Evolutionary conservation across 2,329 filamentous ascomycete species (phyloP).

Genomic region (Pezicula radicicola): DNA sequence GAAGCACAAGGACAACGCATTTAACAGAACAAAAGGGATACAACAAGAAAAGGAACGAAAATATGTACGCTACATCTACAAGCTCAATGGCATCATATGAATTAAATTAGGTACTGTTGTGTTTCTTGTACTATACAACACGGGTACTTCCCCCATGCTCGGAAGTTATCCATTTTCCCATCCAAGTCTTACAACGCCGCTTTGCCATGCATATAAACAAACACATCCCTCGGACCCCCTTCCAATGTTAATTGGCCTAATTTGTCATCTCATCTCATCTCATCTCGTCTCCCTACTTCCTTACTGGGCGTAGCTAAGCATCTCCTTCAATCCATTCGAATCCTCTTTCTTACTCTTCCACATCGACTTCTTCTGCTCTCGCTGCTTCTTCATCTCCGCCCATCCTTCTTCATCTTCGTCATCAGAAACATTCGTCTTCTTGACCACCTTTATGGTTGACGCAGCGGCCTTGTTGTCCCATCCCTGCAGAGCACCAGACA

Average conservation of each 20-base stretch:
- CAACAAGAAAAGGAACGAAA: too few species aligned
- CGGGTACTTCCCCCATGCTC: neutral
- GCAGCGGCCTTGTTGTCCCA: conserved; percentile 34
- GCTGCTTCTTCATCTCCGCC: conserved; percentile 68
- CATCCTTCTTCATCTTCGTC: conserved; percentile 68
- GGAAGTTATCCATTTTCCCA: conserved; percentile 5
- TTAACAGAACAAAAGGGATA: too few species aligned
- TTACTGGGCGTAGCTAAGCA: conserved; percentile 25
- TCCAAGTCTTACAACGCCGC: conserved; percentile 22
- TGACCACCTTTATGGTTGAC: conserved; percentile 36
- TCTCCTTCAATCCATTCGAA: conserved; percentile 24
- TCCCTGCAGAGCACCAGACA: conserved; percentile 24
- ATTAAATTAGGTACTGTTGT: conserved; percentile 2
- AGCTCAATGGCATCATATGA: too few species aligned
- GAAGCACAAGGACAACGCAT: too few species aligned
- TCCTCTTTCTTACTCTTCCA: conserved; percentile 61
- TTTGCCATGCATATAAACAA: conserved; percentile 19
- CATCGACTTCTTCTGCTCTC: conserved; percentile 63
- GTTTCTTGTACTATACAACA: neutral
- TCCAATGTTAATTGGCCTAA: neutral
- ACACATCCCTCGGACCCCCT: neutral
- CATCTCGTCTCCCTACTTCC: neutral
- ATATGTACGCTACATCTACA: too few species aligned
- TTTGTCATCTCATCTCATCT: neutral
- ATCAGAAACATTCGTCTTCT: conserved; percentile 44